Conservation (phyloP, 2,329 filamentous ascomycete genomes). For the Aureobasidium sp. region DNA sequence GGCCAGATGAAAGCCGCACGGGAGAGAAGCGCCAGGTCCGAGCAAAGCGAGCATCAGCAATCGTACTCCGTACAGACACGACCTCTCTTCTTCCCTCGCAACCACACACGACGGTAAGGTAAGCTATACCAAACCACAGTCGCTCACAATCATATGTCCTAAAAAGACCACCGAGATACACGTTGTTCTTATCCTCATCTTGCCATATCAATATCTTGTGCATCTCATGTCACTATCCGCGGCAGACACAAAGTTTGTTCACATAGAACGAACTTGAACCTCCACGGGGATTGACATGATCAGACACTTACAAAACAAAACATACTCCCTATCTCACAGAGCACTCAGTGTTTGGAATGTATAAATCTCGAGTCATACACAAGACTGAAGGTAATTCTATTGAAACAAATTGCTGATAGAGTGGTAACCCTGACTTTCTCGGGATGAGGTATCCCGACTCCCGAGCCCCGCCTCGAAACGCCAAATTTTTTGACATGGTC, state of each 20-base stretch:
- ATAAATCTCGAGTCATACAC: neutral
- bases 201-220: too few relatives aligned
- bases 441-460: neutral
- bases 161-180: neutral
- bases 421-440: neutral
- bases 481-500: neutral
- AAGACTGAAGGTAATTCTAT: too few relatives aligned
- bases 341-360: neutral
- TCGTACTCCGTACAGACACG: neutral
- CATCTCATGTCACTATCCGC: too few relatives aligned
- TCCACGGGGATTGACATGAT: too few relatives aligned
- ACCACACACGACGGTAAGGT: too few relatives aligned
- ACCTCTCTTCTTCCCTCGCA: neutral
- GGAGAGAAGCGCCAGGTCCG: neutral
- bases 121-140: neutral
- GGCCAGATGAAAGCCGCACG: neutral
- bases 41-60: neutral
- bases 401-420: neutral
- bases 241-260: too few relatives aligned
- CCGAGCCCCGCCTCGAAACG: neutral
- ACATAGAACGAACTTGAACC: too few relatives aligned
- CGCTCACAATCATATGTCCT: neutral
- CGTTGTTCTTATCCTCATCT: neutral
- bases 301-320: too few relatives aligned
- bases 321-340: neutral